These are phyloP conservation scores for rapeseed (Brassica napus) DNA, from an alignment of 345 rosid species.

Conservation along the genomic window Da-Ae NC_063444.1:9173501-9174000, in stretches of 20 bases:
- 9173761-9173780: background rate
- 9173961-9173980: background rate
- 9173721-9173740: background rate
- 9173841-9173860: background rate
- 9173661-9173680: background rate
- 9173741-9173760: background rate
- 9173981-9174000: background rate
- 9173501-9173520: constrained; percentile 23
- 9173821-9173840: background rate
- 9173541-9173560: constrained; percentile 26
- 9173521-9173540: constrained; percentile 42
- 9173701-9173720: background rate
- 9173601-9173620: constrained; percentile 39
- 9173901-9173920: background rate
- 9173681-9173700: too few relatives aligned
- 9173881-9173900: too few relatives aligned
- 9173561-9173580: constrained; percentile 37
- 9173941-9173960: background rate
- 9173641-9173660: constrained; percentile 38
- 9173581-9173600: constrained; percentile 29
- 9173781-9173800: background rate
- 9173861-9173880: background rate
- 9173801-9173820: background rate
- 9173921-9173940: constrained; percentile 14
- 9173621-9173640: constrained; percentile 37